Evolutionary conservation across 306 rosid genomes (phyloP).

Genomic region (Urtica urens): DNA sequence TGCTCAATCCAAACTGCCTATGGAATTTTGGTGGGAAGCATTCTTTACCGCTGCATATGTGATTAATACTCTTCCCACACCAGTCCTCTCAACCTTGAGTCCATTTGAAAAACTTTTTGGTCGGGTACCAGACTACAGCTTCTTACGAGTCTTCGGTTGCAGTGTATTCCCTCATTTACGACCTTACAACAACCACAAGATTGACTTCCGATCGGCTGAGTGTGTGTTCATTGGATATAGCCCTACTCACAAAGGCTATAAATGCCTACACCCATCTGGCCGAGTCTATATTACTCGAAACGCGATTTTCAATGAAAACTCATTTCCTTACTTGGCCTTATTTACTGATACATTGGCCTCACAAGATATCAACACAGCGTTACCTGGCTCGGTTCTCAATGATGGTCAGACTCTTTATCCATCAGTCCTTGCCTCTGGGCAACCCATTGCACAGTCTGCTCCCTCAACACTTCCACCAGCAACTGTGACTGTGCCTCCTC

Average conservation of each 20-base stretch:
- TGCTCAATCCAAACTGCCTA: neutral
- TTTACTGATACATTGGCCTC: too few species aligned
- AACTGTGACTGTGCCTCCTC: too few species aligned
- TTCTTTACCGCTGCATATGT: neutral
- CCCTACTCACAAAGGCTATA: neutral
- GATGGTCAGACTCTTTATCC: too few species aligned
- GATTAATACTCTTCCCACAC: neutral
- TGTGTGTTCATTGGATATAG: neutral
- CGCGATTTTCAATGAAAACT: neutral
- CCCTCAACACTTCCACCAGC: too few species aligned
- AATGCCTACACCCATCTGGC: neutral
- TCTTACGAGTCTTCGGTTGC: neutral
- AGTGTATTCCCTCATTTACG: neutral
- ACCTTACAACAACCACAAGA: neutral
- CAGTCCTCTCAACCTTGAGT: neutral
- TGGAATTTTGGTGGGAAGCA: neutral
- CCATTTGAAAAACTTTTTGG: neutral
- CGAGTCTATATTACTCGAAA: neutral
- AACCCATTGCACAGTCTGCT: too few species aligned
- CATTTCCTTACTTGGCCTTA: neutral
- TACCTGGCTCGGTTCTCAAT: too few species aligned
- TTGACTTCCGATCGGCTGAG: neutral
- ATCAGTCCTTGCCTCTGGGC: too few species aligned
- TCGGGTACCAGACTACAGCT: neutral
- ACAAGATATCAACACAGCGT: too few species aligned